These are phyloP conservation scores for Corrigiola litoralis DNA, from an alignment of 179 eudicot genomes.

Conservation along the genomic window DNA sequence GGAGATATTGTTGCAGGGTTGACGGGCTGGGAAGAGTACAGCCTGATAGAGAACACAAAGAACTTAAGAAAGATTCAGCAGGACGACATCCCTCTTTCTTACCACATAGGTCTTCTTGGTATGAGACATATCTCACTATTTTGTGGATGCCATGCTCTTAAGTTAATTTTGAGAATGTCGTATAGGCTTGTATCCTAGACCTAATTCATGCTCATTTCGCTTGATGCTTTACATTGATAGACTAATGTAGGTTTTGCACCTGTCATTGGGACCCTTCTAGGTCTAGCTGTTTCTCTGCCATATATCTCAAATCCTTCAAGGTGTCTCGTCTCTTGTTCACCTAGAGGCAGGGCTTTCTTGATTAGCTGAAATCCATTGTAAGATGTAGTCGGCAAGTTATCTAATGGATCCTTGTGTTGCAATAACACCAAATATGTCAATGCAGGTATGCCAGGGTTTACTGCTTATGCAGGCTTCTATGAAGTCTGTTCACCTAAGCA, in stretches of 20 bases:
- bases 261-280: not conserved
- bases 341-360: no score
- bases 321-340: no score
- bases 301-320: no score
- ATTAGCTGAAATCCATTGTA: no score
- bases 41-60: constrained; percentile 38
- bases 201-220: no score
- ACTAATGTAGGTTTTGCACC: not conserved
- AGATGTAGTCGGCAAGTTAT: no score
- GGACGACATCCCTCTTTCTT: constrained; percentile 50
- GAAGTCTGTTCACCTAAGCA: constrained; percentile 58
- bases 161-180: not conserved
- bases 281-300: no score
- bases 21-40: constrained; percentile 91
- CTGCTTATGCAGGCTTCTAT: constrained; percentile 67
- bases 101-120: constrained; percentile 68
- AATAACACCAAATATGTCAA: not conserved
- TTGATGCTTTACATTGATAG: not conserved
- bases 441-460: constrained; percentile 78
- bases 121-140: constrained; percentile 4
- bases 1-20: constrained; percentile 76
- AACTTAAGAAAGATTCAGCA: constrained; percentile 51
- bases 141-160: not conserved
- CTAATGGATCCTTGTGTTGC: no score
- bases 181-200: not conserved